Percentiles rank a stretch among this genome's conserved stretches.
These are phyloP conservation scores for Prunus dulcis DNA, from an alignment of 306 rosid species.

Conservation along the genomic window DNA sequence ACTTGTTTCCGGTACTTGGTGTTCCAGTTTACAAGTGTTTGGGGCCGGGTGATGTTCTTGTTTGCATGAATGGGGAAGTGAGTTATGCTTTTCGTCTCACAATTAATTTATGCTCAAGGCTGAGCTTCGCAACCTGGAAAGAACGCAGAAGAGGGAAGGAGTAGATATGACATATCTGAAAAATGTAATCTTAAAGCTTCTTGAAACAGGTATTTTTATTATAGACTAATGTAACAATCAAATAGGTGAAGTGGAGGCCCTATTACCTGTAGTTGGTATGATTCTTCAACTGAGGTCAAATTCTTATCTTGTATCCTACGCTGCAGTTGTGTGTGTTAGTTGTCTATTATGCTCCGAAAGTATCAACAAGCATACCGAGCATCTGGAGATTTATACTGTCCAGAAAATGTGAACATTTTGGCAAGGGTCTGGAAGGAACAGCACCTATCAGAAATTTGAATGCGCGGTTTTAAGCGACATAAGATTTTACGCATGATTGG, in stretches of 20 bases:
- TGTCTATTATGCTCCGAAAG: neutral
- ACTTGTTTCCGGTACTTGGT: slow-evolving; percentile 82
- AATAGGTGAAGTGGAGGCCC: slow-evolving; percentile 91
- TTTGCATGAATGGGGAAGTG: slow-evolving; percentile 89
- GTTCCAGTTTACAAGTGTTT: no score
- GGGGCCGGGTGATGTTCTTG: slow-evolving; percentile 97
- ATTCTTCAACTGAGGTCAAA: slow-evolving; percentile 96
- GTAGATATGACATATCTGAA: slow-evolving; percentile 92
- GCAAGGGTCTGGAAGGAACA: no score
- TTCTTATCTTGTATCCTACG: slow-evolving; percentile 2
- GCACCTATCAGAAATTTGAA: no score
- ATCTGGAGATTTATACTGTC: no score
- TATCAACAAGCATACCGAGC: no score
- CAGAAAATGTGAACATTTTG: no score
- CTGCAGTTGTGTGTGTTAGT: neutral
- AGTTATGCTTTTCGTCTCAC: slow-evolving; percentile 28
- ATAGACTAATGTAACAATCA: neutral
- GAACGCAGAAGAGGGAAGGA: slow-evolving; percentile 89
- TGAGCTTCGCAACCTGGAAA: slow-evolving; percentile 26
- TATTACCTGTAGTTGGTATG: slow-evolving; percentile 92
- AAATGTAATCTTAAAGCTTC: slow-evolving; percentile 93
- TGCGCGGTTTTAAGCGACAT: no score
- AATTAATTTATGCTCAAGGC: no score
- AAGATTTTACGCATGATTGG: no score
- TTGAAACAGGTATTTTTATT: slow-evolving; percentile 73